Percentiles rank a stretch among this genome's conserved stretches.
Conservation (phyloP, 2,329 filamentous ascomycete species). For the Sporothrix protearum region DNA sequence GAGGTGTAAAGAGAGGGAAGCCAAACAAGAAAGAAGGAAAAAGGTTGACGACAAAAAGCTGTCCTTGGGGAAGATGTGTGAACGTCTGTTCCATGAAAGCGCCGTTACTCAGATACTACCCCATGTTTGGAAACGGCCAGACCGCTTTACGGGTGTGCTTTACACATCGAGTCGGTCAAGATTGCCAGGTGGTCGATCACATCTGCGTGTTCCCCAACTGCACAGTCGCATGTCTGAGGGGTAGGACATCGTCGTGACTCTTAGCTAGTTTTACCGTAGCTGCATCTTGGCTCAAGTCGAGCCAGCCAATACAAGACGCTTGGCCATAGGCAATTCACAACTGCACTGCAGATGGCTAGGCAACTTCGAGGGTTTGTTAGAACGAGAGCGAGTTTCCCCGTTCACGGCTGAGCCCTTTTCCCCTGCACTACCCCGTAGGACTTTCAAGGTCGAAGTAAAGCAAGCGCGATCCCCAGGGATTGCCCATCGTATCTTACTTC, state of each 20-base stretch:
- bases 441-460: neutral
- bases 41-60: neutral
- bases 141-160: neutral
- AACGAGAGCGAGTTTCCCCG: neutral
- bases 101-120: neutral
- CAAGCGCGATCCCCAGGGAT: neutral
- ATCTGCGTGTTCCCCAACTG: neutral
- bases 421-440: constrained; percentile 9
- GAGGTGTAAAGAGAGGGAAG: neutral
- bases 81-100: neutral
- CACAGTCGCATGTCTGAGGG: neutral
- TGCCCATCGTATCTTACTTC: neutral
- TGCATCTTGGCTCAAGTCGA: neutral
- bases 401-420: constrained; percentile 1
- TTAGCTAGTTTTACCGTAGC: neutral
- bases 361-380: constrained; percentile 4
- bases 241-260: neutral
- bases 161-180: neutral
- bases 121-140: neutral
- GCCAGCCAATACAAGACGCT: neutral
- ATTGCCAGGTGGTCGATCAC: neutral
- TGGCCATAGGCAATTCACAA: neutral
- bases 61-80: neutral
- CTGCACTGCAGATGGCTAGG: constrained; percentile 3
- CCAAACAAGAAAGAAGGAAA: neutral